These are phyloP conservation scores for Phytophthora rubi DNA, from an alignment of 352 stramenopile species.

Conservation along the genomic window DNA sequence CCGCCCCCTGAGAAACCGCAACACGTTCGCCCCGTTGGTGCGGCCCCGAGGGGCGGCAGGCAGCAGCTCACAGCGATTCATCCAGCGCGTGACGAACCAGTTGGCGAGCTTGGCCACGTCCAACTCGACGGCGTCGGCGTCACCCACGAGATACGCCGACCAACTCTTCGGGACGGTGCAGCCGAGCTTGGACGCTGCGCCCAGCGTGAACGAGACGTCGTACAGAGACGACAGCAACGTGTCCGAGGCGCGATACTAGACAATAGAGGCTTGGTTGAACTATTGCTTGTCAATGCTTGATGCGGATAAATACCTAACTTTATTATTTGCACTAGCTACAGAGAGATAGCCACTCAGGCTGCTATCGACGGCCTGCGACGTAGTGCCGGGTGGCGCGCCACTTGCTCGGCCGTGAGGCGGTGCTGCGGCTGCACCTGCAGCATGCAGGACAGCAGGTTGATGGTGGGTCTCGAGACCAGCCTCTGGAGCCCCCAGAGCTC, in stretches of 20 bases:
- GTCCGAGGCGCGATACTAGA: conserved; percentile 26
- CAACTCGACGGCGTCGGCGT: conserved; percentile 13
- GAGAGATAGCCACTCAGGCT: conserved; percentile 13
- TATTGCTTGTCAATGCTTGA: neutral
- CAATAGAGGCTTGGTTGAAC: conserved; percentile 1
- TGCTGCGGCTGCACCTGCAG: conserved; percentile 49
- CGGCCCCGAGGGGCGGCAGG: conserved; percentile 10
- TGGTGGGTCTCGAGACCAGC: conserved; percentile 29
- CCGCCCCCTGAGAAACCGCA: conserved; percentile 17
- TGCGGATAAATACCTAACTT: conserved; percentile 33
- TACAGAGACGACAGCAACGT: conserved; percentile 38
- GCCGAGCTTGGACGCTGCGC: conserved; percentile 4
- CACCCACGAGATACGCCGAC: conserved; percentile 35
- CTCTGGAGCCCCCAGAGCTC: conserved; percentile 59
- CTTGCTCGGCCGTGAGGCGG: conserved; percentile 39
- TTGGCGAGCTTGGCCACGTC: conserved; percentile 33
- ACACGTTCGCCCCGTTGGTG: conserved; percentile 8
- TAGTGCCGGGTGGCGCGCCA: conserved; percentile 38
- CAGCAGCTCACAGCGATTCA: conserved; percentile 34
- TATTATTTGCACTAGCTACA: conserved; percentile 27
- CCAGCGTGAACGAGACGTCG: conserved; percentile 20
- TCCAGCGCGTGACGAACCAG: conserved; percentile 37
- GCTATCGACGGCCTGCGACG: neutral
- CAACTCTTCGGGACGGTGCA: conserved; percentile 31
- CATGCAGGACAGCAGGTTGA: conserved; percentile 56